phyloP scores from a whole-genome alignment of 306 rosid genomes.

The Lablab purpureus region DNA sequence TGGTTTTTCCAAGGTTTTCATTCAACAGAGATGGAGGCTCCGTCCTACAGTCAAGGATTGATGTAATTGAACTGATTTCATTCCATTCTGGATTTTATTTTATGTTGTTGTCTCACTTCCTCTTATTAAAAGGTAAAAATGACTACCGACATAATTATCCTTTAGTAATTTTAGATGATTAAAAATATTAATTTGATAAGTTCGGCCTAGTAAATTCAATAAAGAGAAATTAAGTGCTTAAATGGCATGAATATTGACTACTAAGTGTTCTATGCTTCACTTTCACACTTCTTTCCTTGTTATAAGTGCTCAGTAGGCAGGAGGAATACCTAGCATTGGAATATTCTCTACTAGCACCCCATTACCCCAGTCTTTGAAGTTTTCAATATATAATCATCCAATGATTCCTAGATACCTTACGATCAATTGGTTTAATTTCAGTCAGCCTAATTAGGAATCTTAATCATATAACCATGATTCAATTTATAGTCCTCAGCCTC shows the following conservation, averaged over 20 bases:
- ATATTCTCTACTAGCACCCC: neutral
- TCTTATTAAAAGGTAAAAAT: neutral
- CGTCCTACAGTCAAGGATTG: neutral
- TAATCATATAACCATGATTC: conserved; percentile 14
- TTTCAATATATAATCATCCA: neutral
- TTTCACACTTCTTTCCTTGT: neutral
- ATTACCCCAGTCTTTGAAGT: neutral
- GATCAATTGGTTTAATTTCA: conserved; percentile 9
- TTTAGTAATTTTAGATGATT: neutral
- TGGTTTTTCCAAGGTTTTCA: conserved; percentile 3
- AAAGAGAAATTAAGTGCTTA: neutral
- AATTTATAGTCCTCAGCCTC: neutral
- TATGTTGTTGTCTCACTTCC: neutral
- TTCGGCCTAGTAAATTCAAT: neutral
- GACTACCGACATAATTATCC: neutral
- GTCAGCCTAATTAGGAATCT: neutral
- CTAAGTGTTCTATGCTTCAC: neutral
- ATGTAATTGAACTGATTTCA: neutral
- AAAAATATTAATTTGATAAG: neutral
- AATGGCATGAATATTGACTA: neutral
- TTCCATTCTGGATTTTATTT: neutral
- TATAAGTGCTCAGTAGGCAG: neutral
- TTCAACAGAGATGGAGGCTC: neutral
- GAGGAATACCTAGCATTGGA: neutral
- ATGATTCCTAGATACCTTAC: neutral